Percentiles rank a stretch among this genome's conserved stretches.
Evolutionary conservation across 108 stramenopile genomes (phyloP).

Genomic region (Pseudonitzschia multistriata): DNA sequence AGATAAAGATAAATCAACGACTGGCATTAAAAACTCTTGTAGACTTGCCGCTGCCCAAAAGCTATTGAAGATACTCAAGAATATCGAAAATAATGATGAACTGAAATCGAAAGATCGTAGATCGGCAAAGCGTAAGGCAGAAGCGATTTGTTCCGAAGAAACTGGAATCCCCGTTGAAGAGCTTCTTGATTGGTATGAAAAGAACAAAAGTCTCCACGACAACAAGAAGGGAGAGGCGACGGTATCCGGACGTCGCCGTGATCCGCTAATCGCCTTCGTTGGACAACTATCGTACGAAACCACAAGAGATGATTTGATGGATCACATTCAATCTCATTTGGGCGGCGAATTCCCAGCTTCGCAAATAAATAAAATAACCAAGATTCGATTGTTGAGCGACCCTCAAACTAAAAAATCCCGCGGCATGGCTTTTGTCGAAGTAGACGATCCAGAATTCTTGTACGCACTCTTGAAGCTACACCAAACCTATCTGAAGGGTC

Average conservation of each 20-base stretch:
- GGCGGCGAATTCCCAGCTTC: slow-evolving; percentile 30
- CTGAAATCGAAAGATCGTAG: slow-evolving; percentile 78
- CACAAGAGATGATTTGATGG: slow-evolving; percentile 60
- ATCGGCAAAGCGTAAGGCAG: slow-evolving; percentile 79
- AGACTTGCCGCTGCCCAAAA: slow-evolving; percentile 61
- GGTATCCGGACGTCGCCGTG: background rate
- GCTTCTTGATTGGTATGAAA: slow-evolving; percentile 44
- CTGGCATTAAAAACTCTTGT: slow-evolving; percentile 59
- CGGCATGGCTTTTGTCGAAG: slow-evolving; percentile 90
- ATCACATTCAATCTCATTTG: slow-evolving; percentile 67
- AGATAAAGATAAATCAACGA: slow-evolving; percentile 18
- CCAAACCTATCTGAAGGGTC: slow-evolving; percentile 86
- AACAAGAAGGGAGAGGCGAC: slow-evolving; percentile 16
- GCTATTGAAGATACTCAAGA: slow-evolving; percentile 45
- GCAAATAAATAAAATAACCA: slow-evolving; percentile 41
- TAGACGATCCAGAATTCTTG: slow-evolving; percentile 68
- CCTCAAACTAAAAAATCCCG: slow-evolving; percentile 70
- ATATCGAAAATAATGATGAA: slow-evolving; percentile 45
- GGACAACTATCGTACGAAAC: slow-evolving; percentile 89
- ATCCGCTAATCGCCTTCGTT: slow-evolving; percentile 90
- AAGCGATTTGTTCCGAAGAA: slow-evolving; percentile 75
- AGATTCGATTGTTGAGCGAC: slow-evolving; percentile 81
- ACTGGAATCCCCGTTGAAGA: slow-evolving; percentile 36
- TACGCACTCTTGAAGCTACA: slow-evolving; percentile 86
- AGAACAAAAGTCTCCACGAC: slow-evolving; percentile 11